Conservation (phyloP, 2,329 filamentous ascomycete species). For the Monosporascus sp. region DNA sequence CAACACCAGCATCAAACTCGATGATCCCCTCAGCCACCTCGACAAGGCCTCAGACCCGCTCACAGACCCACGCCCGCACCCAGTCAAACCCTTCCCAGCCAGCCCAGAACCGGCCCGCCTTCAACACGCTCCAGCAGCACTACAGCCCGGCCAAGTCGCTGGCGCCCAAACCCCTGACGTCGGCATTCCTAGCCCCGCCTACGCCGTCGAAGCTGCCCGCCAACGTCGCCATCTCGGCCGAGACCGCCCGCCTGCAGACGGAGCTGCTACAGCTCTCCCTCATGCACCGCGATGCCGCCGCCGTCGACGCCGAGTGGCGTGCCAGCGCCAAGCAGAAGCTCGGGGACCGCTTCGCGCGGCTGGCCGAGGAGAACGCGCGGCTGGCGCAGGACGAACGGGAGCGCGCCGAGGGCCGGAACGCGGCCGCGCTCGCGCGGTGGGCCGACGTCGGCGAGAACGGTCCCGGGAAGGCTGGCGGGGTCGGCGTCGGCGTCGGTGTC, state of each 20-base stretch:
- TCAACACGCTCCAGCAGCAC: slow-evolving; percentile 61
- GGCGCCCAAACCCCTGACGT: slow-evolving; percentile 57
- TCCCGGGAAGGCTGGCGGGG: slow-evolving; percentile 9
- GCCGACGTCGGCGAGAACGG: slow-evolving; percentile 21
- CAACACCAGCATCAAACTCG: slow-evolving; percentile 10
- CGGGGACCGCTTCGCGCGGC: slow-evolving; percentile 36
- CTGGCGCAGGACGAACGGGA: slow-evolving; percentile 35
- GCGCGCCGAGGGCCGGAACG: slow-evolving; percentile 45
- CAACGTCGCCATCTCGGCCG: slow-evolving; percentile 54
- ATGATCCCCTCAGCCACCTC: slow-evolving; percentile 3
- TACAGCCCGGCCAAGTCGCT: slow-evolving; percentile 59
- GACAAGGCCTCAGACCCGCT: slow-evolving; percentile 10
- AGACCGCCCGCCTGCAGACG: slow-evolving; percentile 55
- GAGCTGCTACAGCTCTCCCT: slow-evolving; percentile 62
- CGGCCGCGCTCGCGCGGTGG: slow-evolving; percentile 50
- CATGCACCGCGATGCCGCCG: slow-evolving; percentile 50
- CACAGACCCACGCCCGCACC: slow-evolving; percentile 25
- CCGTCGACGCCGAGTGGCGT: slow-evolving; percentile 46
- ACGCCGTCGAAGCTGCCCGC: slow-evolving; percentile 57
- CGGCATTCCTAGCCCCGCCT: slow-evolving; percentile 52
- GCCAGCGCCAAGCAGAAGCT: slow-evolving; percentile 49
- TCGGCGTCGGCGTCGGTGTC: slow-evolving; percentile 19
- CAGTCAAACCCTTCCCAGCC: slow-evolving; percentile 3
- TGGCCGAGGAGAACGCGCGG: slow-evolving; percentile 30
- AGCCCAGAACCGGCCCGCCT: slow-evolving; percentile 43